Evolutionary conservation across 805 yeast species (phyloP), one percentile per base, ranked within the genome.

Genomic region (Metschnikowia borealis): DNA sequence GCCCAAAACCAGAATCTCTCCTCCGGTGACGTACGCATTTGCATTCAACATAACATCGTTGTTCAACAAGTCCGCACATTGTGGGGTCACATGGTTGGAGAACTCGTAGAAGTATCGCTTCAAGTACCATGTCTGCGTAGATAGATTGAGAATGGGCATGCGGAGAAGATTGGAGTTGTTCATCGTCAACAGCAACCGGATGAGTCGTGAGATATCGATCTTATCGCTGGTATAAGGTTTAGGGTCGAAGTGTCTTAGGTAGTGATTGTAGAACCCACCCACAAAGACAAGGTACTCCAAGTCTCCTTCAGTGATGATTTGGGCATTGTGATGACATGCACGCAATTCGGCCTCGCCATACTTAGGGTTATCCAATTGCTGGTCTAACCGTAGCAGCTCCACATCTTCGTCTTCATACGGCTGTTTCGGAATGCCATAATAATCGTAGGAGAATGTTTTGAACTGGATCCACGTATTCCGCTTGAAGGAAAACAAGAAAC

Each of bases 61-160:
- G 20, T 62, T 56, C 39, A 63, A 60, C 15, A 54, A 50, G 3
- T 64, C 61, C 14, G 62, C 59, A 15, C 68, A 54, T 2, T 58
- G 59, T 36, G 64, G 63, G 23, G 62, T 52, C 11, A 67, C 50
- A 50, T 40, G 37, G 21, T 54, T 53, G 26, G 57, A 35, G 17
- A 57, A 49, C 31, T 71, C 73, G 49, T 61, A 66, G 53, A 61
- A 65, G 56, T 66, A 72, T 43, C 66, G 62, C 46, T 64, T 54
- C 55, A 70, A 73, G 47, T 65, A 63, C 77, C 77, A 73, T 5
- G 70, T 68, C 52, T 71, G 75, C 3, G 77, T 68, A 43, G 63
- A 65, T 40, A 71, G 55, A 54, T 72, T 72, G 39, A 71, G 64
- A 15, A 65, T 69, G 14, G 72, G 63, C 29, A 73, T 53, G 38